Evolutionary conservation across 345 rosid genomes (phyloP).

Genomic region (Citropsis articulata): DNA sequence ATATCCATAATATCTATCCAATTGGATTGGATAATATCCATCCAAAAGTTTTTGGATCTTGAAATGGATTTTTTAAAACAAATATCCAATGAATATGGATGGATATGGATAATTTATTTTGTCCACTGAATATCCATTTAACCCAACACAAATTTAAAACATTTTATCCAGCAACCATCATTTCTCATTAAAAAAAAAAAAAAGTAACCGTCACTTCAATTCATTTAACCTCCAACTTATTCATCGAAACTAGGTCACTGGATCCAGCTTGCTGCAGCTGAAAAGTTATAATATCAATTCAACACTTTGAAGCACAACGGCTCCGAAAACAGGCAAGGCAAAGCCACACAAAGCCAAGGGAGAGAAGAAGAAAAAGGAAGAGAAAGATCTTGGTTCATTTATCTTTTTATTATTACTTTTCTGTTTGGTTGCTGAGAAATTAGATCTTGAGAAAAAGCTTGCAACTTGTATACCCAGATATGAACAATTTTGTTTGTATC

Average conservation of each 20-base stretch:
- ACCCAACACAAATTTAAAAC: too few relatives aligned
- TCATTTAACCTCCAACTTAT: too few relatives aligned
- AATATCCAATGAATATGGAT: too few relatives aligned
- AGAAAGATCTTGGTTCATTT: slow-evolving; percentile 47
- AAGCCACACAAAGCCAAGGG: slow-evolving; percentile 70
- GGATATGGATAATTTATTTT: too few relatives aligned
- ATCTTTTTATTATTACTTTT: neutral
- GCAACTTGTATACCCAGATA: neutral
- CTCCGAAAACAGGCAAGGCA: slow-evolving; percentile 81
- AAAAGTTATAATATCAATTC: neutral
- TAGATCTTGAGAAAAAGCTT: neutral
- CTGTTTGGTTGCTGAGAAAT: slow-evolving; percentile 2
- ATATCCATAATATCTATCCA: too few relatives aligned
- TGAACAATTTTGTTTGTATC: neutral
- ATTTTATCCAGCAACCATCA: too few relatives aligned
- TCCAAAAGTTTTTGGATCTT: too few relatives aligned
- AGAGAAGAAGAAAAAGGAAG: slow-evolving; percentile 89
- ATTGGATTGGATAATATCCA: too few relatives aligned
- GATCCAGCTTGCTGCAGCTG: neutral
- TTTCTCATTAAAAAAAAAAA: too few relatives aligned
- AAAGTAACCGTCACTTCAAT: too few relatives aligned
- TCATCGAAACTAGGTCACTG: slow-evolving; percentile 6
- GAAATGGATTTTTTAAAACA: too few relatives aligned
- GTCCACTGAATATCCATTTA: too few relatives aligned
- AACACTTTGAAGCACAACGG: slow-evolving; percentile 44